Evolutionary conservation across 305 asterid species (phyloP), one percentile per base, ranked within the genome.

Genomic region (Solanum hybrid): DNA sequence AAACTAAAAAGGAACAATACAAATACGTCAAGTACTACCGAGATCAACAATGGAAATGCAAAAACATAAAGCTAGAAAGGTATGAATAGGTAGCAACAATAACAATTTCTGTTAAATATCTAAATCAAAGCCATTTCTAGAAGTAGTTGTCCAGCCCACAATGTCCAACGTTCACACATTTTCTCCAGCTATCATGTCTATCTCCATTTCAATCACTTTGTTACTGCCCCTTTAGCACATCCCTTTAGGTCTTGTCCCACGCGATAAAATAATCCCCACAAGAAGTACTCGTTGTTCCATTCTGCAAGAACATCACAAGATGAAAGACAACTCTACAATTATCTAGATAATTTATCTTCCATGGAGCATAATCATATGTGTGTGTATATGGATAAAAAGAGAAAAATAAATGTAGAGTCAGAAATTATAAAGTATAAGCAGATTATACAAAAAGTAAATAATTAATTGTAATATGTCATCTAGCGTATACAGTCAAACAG

Each of bases 231-330:
- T 41, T 41, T 12, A 13, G 57, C 17, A 41, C 57, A 41, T 41
- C 17, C 57, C n/a, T n/a, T n/a, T n/a, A n/a, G n/a, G 45, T 51
- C 75, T 81, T 33, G 89, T 90, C 92, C 92, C 82, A 86, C 89
- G 12, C 33, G 91, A 85, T 78, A 94, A 88, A 94, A 95, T 32
- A 96, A 90, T 31, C 97, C 98, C 97, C 98, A 96, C 0, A 95
- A 91, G 91, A 91, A 96, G 92, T 88, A 26, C 80, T 92, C 91
- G 65, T 95, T 95, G 3, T 92, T 72, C 94, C 90, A 91, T 90
- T 91, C 97, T 96, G 98, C 65, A 70, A 29, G 31, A 90, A 89
- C 88, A 86, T 75, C 79, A 75, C 34, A 78, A 37, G 14, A 38
- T 87, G 34, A 38, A 24, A 26, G 8, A 70, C 20, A 80, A 32